These are phyloP conservation scores for Eucalyptus viminalis DNA, from an alignment of 345 rosid genomes.

Conservation along the genomic window DNA sequence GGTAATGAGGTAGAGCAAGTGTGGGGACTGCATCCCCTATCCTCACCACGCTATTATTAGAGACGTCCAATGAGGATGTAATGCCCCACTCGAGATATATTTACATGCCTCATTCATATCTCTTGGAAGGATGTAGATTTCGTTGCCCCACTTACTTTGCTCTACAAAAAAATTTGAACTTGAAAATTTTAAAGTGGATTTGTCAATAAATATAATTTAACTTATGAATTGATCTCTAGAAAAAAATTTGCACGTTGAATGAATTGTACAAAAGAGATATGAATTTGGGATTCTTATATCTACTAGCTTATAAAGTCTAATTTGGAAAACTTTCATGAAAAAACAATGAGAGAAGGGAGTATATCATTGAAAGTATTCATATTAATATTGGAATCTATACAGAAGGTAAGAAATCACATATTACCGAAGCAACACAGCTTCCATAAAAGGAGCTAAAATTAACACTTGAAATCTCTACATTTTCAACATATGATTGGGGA, in stretches of 20 bases:
- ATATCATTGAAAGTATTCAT: not conserved
- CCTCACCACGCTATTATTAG: not conserved
- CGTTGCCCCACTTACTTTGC: fast-evolving
- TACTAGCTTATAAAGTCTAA: not conserved
- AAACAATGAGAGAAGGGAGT: not conserved
- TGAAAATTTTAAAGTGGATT: not conserved
- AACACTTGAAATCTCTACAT: not conserved
- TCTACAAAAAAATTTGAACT: not conserved
- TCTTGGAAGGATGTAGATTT: not conserved
- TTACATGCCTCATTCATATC: not conserved
- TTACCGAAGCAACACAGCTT: not conserved
- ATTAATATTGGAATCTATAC: not conserved
- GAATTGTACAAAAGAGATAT: not conserved
- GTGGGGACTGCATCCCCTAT: not conserved
- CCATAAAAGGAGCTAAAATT: not conserved
- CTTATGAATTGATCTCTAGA: not conserved
- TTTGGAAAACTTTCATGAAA: not conserved
- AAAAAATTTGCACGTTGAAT: not conserved
- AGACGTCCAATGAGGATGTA: fast-evolving
- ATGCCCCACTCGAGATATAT: not conserved
- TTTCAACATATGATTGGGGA: not conserved
- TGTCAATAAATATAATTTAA: not conserved
- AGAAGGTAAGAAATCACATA: not conserved
- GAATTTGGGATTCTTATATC: not conserved
- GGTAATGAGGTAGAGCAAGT: not conserved